Conservation (phyloP, 768 basidiomycete genomes). For the Saitozyma sp. region DNA sequence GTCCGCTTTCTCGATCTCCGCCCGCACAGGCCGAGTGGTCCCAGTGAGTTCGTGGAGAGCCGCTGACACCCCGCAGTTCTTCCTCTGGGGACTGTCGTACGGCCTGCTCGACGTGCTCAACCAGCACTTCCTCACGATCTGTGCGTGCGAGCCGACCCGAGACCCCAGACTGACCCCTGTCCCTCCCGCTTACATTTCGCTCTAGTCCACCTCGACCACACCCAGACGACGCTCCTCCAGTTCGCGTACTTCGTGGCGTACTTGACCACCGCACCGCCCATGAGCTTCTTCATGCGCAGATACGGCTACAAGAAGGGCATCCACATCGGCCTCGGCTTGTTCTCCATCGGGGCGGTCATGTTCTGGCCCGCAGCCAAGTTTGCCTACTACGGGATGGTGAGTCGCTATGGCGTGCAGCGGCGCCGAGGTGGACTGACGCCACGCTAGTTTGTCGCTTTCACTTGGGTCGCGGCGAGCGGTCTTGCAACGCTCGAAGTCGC, state of each 20-base stretch:
- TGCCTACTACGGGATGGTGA: conserved; percentile 17
- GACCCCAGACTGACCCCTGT: too few species aligned
- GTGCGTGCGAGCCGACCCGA: too few species aligned
- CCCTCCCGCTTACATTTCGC: too few species aligned
- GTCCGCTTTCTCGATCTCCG: too few species aligned
- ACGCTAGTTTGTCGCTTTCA: conserved; percentile 5
- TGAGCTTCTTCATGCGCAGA: conserved; percentile 32
- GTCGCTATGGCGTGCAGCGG: conserved; percentile 26
- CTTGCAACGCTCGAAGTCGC: too few species aligned
- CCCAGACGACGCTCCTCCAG: conserved; percentile 27
- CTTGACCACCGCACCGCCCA: conserved; percentile 23
- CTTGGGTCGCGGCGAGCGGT: too few species aligned
- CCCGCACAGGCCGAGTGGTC: too few species aligned
- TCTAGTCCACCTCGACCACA: neutral
- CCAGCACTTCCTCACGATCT: too few species aligned
- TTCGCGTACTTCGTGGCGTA: conserved; percentile 37
- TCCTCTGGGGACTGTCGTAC: too few species aligned
- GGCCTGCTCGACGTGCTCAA: too few species aligned
- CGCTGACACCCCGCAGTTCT: too few species aligned
- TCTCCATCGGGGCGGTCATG: conserved; percentile 25
- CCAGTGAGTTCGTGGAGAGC: too few species aligned
- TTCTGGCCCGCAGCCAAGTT: conserved; percentile 34
- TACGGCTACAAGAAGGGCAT: conserved; percentile 38
- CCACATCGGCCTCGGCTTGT: conserved; percentile 29
- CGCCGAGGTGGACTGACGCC: conserved; percentile 22